A percentile compares a stretch with the other conserved stretches of the same genome.
These are phyloP conservation scores for Boletus sp. DNA, from an alignment of 768 basidiomycete species.

Conservation along the genomic window DNA sequence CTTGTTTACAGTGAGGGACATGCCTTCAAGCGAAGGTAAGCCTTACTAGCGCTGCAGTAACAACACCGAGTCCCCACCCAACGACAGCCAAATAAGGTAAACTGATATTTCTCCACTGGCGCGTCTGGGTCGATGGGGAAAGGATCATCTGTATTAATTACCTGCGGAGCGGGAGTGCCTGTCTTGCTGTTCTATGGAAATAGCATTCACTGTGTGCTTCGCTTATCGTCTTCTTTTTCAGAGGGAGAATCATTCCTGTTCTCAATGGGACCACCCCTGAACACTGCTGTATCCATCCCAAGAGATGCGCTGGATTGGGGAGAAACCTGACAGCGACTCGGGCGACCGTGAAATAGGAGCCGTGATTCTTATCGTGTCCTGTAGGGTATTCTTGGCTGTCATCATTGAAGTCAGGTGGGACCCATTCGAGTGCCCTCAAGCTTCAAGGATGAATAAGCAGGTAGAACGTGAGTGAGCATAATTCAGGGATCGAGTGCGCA, in stretches of 20 bases:
- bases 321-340: not conserved
- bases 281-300: conserved; percentile 1
- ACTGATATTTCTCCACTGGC: not conserved
- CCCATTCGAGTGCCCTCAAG: not conserved
- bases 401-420: not conserved
- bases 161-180: not conserved
- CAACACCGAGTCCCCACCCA: not conserved
- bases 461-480: not conserved
- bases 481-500: not conserved
- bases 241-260: not conserved
- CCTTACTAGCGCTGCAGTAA: not conserved
- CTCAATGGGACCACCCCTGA: not conserved
- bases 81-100: not conserved
- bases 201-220: not conserved
- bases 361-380: not conserved
- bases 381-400: not conserved
- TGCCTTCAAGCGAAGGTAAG: conserved; percentile 2
- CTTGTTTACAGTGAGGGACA: not conserved
- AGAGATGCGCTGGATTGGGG: not conserved
- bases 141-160: not conserved
- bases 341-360: not conserved
- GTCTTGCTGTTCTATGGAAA: conserved; percentile 7
- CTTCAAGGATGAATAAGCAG: not conserved
- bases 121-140: not conserved
- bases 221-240: conserved; percentile 5